Evolutionary conservation across 306 rosid species (phyloP).

Genomic region (Prunus persica): DNA sequence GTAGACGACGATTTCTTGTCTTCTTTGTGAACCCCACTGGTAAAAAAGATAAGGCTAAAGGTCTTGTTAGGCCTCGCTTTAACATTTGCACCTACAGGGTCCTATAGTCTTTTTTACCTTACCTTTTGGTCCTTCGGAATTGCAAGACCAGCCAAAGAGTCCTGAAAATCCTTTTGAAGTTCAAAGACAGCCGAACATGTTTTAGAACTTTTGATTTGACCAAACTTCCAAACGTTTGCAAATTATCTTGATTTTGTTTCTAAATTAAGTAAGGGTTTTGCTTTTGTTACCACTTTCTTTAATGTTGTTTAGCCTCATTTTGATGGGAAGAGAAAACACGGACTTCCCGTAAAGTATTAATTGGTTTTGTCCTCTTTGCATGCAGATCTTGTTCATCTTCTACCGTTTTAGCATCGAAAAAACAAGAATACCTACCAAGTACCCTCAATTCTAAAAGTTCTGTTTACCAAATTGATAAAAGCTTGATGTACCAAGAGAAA

Average conservation of each 20-base stretch:
- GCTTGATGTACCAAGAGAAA: too few relatives aligned
- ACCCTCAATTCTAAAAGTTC: neutral
- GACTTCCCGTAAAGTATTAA: neutral
- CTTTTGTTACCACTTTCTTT: neutral
- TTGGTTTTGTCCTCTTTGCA: neutral
- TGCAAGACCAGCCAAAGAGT: neutral
- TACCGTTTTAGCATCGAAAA: neutral
- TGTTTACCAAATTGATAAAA: too few relatives aligned
- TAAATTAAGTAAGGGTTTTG: neutral
- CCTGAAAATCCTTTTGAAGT: too few relatives aligned
- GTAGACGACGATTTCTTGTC: neutral
- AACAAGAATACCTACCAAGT: neutral
- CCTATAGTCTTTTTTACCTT: neutral
- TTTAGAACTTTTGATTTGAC: neutral
- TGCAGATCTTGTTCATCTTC: neutral
- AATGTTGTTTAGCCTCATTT: too few relatives aligned
- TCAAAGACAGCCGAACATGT: too few relatives aligned
- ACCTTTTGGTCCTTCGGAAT: neutral
- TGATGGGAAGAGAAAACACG: too few relatives aligned
- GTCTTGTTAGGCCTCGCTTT: neutral
- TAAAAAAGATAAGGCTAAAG: constrained; percentile 6
- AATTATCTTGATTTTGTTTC: neutral
- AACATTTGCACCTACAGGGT: neutral
- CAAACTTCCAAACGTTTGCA: too few relatives aligned
- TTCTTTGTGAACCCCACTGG: constrained; percentile 9